phyloP scores from a whole-genome alignment of 2,329 filamentous ascomycete species.

The Sporothrix brasiliensis region DNA sequence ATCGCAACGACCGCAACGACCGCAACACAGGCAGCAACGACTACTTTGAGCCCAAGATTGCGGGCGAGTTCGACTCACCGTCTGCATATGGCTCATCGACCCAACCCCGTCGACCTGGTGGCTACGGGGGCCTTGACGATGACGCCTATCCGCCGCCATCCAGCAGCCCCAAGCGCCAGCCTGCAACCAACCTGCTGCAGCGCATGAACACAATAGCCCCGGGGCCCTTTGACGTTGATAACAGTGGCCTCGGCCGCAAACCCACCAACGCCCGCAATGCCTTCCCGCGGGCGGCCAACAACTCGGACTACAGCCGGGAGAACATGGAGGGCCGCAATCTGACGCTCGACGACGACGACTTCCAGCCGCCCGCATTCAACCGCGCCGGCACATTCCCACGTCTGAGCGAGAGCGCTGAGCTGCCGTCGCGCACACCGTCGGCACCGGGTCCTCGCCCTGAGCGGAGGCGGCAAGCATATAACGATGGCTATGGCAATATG shows the following conservation, averaged over 20 bases:
- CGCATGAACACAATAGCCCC: slow-evolving; percentile 68
- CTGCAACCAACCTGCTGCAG: slow-evolving; percentile 53
- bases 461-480: slow-evolving; percentile 40
- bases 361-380: slow-evolving; percentile 46
- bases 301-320: slow-evolving; percentile 42
- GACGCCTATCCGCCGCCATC: slow-evolving; percentile 47
- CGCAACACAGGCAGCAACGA: slow-evolving; percentile 48
- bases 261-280: slow-evolving; percentile 23
- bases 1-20: slow-evolving; percentile 46
- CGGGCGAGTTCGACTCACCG: slow-evolving; percentile 47
- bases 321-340: slow-evolving; percentile 56
- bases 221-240: slow-evolving; percentile 63
- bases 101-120: slow-evolving; percentile 48
- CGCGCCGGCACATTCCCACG: slow-evolving; percentile 60
- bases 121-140: slow-evolving; percentile 54
- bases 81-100: slow-evolving; percentile 39
- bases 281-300: slow-evolving; percentile 6
- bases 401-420: slow-evolving; percentile 44
- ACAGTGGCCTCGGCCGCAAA: slow-evolving; percentile 30
- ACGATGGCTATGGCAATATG: slow-evolving; percentile 17
- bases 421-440: slow-evolving; percentile 52
- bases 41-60: slow-evolving; percentile 52
- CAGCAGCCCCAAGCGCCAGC: slow-evolving; percentile 53
- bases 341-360: slow-evolving; percentile 47
- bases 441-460: slow-evolving; percentile 51